Evolutionary conservation across 768 basidiomycete genomes (phyloP).

Genomic region (Auriscalpium microsporum): DNA sequence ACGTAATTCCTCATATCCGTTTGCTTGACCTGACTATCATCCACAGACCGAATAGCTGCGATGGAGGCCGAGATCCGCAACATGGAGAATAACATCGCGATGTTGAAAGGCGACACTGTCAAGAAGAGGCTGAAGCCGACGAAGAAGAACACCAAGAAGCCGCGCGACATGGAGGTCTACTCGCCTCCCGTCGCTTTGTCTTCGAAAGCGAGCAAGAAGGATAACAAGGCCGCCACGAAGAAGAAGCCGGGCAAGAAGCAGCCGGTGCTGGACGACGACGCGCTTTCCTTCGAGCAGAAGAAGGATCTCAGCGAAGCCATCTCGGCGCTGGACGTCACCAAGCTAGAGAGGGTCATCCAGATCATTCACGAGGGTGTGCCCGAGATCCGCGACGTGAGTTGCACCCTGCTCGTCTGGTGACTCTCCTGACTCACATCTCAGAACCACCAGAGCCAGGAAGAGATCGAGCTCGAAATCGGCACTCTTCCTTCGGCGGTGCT

Average conservation of each 20-base stretch:
- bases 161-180: not conserved
- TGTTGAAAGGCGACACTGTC: constrained; percentile 39
- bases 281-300: constrained; percentile 93
- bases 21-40: constrained; percentile 10
- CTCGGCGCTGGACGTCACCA: constrained; percentile 68
- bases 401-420: no score
- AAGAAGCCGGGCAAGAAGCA: constrained; percentile 65
- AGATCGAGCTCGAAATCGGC: no score
- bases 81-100: constrained; percentile 61
- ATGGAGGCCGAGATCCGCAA: constrained; percentile 80
- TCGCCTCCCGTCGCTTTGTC: constrained; percentile 50
- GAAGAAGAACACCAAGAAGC: constrained; percentile 63
- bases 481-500: no score
- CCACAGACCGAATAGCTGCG: constrained; percentile 55
- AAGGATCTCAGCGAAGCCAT: constrained; percentile 97
- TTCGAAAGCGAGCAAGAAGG: constrained; percentile 46
- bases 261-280: constrained; percentile 62
- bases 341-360: constrained; percentile 84
- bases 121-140: constrained; percentile 64
- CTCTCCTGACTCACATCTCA: no score
- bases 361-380: constrained; percentile 96
- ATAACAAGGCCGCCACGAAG: constrained; percentile 32
- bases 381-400: no score
- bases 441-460: no score
- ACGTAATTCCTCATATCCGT: constrained; percentile 7